Percentiles rank a stretch among this genome's conserved stretches.
These are phyloP conservation scores for Diplodia mutila DNA, from an alignment of 2,329 filamentous ascomycete genomes.

Conservation along the genomic window DNA sequence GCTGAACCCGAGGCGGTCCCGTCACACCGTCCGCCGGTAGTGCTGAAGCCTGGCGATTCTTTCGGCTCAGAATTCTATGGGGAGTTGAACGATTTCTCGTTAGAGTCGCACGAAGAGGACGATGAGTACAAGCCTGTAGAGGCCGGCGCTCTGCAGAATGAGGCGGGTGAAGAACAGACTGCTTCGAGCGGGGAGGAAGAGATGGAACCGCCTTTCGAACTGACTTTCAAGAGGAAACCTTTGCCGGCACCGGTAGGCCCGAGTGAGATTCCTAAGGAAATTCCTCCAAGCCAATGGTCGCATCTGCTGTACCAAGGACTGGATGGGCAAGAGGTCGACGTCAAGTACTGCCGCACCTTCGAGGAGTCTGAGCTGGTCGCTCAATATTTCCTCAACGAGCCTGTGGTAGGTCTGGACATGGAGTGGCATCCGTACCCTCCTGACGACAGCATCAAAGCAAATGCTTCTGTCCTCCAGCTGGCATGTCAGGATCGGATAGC, in stretches of 20 bases:
- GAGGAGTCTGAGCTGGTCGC: slow-evolving; percentile 69
- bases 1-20: neutral
- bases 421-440: slow-evolving; percentile 71
- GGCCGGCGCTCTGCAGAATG: neutral
- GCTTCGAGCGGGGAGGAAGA: neutral
- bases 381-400: slow-evolving; percentile 68
- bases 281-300: slow-evolving; percentile 60
- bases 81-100: slow-evolving; percentile 5
- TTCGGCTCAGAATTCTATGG: slow-evolving; percentile 14
- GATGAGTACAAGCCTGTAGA: neutral
- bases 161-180: neutral
- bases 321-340: slow-evolving; percentile 58
- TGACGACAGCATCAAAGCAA: slow-evolving; percentile 59
- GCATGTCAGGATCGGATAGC: slow-evolving; percentile 76
- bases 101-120: neutral
- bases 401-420: slow-evolving; percentile 83
- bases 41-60: slow-evolving; percentile 1
- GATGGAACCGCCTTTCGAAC: slow-evolving; percentile 6
- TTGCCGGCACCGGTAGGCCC: neutral
- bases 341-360: slow-evolving; percentile 77
- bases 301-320: slow-evolving; percentile 68
- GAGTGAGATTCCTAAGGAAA: neutral
- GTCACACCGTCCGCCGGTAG: neutral
- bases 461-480: slow-evolving; percentile 82
- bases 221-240: slow-evolving; percentile 9